A percentile compares a stretch with the other conserved stretches of the same genome.
Evolutionary conservation across 139 green algal species (phyloP).

Genomic region (Asterochloris sp.): DNA sequence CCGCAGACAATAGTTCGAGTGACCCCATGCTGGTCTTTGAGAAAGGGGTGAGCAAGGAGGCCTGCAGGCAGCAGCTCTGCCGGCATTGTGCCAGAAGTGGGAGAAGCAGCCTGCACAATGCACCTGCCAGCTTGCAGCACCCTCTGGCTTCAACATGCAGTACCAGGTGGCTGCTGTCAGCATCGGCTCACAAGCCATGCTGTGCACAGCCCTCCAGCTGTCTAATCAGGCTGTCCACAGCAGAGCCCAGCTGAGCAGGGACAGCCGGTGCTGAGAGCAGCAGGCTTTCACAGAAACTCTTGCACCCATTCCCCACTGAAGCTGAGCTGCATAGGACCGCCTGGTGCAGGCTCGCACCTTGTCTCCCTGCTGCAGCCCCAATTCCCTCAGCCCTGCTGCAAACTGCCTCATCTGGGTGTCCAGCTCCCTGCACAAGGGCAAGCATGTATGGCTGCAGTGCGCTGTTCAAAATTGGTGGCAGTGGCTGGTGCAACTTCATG

Average conservation of each 20-base stretch:
- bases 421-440: constrained; percentile 37
- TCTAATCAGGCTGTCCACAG: no score
- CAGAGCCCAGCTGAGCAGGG: no score
- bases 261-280: neutral
- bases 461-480: neutral
- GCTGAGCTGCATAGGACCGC: neutral
- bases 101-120: no score
- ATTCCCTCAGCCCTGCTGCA: constrained; percentile 45
- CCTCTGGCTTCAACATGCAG: no score
- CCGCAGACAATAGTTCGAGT: neutral
- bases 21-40: neutral
- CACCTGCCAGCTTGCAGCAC: no score
- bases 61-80: no score
- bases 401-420: constrained; percentile 42
- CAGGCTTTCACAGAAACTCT: neutral
- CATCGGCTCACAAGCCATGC: no score
- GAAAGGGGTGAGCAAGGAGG: neutral
- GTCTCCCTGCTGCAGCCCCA: constrained; percentile 43
- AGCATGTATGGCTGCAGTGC: neutral
- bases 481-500: neutral
- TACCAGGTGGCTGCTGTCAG: no score
- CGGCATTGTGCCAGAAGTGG: no score
- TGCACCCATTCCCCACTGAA: no score
- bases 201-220: no score
- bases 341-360: constrained; percentile 27